These are phyloP conservation scores for Fragaria vesca DNA, from an alignment of 306 rosid genomes.

Conservation along the genomic window DNA sequence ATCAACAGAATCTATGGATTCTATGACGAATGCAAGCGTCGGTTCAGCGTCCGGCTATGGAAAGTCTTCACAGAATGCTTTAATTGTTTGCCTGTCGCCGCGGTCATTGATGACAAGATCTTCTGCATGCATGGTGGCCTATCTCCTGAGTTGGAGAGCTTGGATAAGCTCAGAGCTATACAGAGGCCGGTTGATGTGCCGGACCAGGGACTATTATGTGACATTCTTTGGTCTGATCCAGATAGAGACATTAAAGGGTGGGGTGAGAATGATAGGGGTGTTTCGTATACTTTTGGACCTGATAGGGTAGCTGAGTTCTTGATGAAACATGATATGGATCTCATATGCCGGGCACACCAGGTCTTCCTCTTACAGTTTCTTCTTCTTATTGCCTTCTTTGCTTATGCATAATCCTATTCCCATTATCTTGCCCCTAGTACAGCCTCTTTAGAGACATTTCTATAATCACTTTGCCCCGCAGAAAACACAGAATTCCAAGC, in stretches of 20 bases:
- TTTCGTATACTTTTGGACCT: constrained; percentile 82
- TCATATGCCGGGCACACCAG: constrained; percentile 89
- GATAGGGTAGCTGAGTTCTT: constrained; percentile 75
- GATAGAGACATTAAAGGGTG: constrained; percentile 68
- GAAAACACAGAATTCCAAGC: neutral
- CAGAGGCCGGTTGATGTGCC: constrained; percentile 86
- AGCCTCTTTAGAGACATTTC: neutral
- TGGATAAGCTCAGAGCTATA: constrained; percentile 59
- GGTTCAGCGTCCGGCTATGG: constrained; percentile 86
- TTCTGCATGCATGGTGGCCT: constrained; percentile 93
- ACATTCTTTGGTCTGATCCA: constrained; percentile 90
- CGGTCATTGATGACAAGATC: constrained; percentile 79
- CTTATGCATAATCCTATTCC: neutral
- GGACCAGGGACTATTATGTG: constrained; percentile 84
- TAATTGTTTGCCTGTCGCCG: constrained; percentile 82
- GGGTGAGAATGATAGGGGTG: constrained; percentile 95
- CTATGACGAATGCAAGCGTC: constrained; percentile 82
- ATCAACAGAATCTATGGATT: constrained; percentile 87
- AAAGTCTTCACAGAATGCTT: constrained; percentile 79
- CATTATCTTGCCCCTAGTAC: neutral
- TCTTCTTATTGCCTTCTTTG: neutral
- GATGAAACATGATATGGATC: constrained; percentile 81
- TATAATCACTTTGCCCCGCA: neutral
- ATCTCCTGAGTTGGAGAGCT: constrained; percentile 67
- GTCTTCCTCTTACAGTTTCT: constrained; percentile 14